These are phyloP conservation scores for Cadophora luteo-olivacea DNA, from an alignment of 2,329 filamentous ascomycete genomes.

Conservation along the genomic window DNA sequence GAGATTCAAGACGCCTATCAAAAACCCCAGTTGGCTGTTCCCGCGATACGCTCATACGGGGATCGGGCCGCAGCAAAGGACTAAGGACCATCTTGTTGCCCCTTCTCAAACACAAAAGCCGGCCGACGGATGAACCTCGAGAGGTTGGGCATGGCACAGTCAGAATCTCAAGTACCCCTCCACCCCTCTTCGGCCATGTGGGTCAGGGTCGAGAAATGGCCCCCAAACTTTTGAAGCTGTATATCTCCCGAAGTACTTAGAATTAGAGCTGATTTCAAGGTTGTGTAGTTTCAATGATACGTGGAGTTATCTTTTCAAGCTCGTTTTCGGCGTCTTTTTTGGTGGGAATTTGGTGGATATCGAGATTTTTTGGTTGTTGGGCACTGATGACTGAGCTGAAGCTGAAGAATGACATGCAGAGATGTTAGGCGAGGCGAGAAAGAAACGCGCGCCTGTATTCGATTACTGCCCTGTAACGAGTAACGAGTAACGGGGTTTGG, in stretches of 20 bases:
- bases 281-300: not conserved
- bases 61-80: constrained; percentile 18
- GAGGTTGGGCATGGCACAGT: not conserved
- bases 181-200: not conserved
- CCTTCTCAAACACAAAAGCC: not conserved
- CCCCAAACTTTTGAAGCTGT: not conserved
- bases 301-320: not conserved
- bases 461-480: not conserved
- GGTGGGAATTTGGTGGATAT: not conserved
- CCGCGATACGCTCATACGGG: constrained; percentile 20
- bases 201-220: constrained; percentile 7
- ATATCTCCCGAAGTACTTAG: not conserved
- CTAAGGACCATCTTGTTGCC: not conserved
- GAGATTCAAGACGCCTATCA: not conserved
- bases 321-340: constrained; percentile 3
- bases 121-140: not conserved
- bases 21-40: no score
- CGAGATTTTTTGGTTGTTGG: not conserved
- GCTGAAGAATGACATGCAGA: not conserved
- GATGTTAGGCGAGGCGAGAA: not conserved
- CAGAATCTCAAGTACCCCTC: not conserved
- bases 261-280: no score
- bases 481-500: no score
- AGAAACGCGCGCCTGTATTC: constrained; percentile 10
- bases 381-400: not conserved